Percentiles rank a stretch among this genome's conserved stretches.
Evolutionary conservation across 2,329 filamentous ascomycete species (phyloP).

Genomic region (Botrytis aclada): DNA sequence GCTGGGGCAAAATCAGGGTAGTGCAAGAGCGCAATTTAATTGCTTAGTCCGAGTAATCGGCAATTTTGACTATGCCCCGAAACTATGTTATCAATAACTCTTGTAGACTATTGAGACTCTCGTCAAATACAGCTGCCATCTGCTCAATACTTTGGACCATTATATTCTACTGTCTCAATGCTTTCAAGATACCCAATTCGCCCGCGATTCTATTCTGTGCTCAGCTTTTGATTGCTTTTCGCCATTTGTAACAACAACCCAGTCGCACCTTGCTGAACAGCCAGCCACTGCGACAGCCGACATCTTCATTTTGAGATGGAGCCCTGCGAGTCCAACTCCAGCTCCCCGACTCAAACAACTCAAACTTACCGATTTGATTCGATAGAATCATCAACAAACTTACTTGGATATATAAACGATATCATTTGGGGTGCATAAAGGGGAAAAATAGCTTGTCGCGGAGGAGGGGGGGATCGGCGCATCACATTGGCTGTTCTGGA

Average conservation of each 20-base stretch:
- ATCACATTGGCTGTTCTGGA: not conserved
- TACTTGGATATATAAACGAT: slow-evolving; percentile 9
- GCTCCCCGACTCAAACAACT: slow-evolving; percentile 28
- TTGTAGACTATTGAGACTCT: not conserved
- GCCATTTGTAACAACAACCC: not conserved
- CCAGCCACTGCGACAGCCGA: slow-evolving; percentile 21
- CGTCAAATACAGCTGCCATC: not conserved
- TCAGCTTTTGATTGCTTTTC: not conserved
- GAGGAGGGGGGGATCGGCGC: slow-evolving; percentile 17
- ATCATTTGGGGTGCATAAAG: slow-evolving; percentile 15
- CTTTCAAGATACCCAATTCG: slow-evolving; percentile 5
- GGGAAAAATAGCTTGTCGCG: slow-evolving; percentile 3
- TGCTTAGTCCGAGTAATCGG: slow-evolving; percentile 15
- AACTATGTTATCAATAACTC: slow-evolving; percentile 9
- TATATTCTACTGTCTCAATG: slow-evolving; percentile 1
- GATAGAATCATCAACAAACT: slow-evolving; percentile 1
- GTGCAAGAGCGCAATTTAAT: not conserved
- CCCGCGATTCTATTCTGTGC: not conserved
- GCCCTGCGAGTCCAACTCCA: slow-evolving; percentile 31
- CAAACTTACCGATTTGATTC: slow-evolving; percentile 2
- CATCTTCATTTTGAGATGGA: slow-evolving; percentile 35
- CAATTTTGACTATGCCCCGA: slow-evolving; percentile 6
- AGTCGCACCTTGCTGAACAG: slow-evolving; percentile 16
- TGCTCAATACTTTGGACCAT: not conserved
- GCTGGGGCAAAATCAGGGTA: not conserved